Conservation (phyloP, 495 filamentous ascomycete genomes). For the Penicillium canescens region DNA sequence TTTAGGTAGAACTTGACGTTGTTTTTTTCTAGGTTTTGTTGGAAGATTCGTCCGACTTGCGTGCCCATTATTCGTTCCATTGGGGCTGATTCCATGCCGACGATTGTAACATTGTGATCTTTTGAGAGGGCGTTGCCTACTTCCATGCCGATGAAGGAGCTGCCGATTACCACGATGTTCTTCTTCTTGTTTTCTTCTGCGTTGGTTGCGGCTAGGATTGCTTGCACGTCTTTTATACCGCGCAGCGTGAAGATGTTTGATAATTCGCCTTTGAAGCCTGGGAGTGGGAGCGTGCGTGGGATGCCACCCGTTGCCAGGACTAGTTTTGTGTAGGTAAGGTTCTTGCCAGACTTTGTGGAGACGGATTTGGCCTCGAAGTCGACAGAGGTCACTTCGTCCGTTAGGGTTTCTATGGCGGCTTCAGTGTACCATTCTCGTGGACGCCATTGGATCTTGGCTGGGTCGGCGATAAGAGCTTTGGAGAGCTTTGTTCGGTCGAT, state of each 20-base stretch:
- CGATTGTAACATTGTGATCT: conserved; percentile 78
- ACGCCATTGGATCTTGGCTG: conserved; percentile 72
- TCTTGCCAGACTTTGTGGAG: conserved; percentile 67
- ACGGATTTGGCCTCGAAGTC: conserved; percentile 75
- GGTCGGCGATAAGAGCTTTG: conserved; percentile 88
- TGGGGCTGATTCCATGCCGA: conserved; percentile 89
- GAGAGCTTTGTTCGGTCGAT: conserved; percentile 96
- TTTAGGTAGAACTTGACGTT: conserved; percentile 85
- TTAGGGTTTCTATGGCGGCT: conserved; percentile 68
- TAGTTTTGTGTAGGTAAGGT: conserved; percentile 79
- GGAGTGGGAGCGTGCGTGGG: conserved; percentile 74
- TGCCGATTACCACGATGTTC: conserved; percentile 89
- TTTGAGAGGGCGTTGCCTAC: conserved; percentile 76
- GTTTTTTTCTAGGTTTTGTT: conserved; percentile 72
- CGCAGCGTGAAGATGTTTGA: conserved; percentile 85
- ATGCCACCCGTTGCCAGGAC: conserved; percentile 85
- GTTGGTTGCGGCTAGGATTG: conserved; percentile 70
- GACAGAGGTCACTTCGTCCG: conserved; percentile 73
- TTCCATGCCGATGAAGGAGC: conserved; percentile 97
- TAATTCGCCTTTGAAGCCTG: conserved; percentile 77
- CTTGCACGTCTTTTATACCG: conserved; percentile 68
- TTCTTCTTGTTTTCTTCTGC: conserved; percentile 78
- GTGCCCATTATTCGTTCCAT: conserved; percentile 86
- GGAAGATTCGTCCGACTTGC: conserved; percentile 78
- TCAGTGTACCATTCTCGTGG: conserved; percentile 74